phyloP scores from a whole-genome alignment of 352 stramenopile genomes.

The Plasmopara muralis region DNA sequence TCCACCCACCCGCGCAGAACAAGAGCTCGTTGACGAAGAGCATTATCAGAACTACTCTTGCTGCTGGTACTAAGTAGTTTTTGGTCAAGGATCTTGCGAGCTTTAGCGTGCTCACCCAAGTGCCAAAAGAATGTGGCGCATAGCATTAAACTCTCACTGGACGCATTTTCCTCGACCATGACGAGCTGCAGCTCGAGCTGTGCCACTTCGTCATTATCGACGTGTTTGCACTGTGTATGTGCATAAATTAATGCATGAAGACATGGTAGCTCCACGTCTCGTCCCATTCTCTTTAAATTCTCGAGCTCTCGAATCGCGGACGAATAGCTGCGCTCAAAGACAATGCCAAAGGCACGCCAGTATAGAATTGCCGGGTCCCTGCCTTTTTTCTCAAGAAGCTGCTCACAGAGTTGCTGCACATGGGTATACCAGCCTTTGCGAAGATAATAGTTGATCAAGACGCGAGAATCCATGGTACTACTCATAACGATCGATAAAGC shows the following conservation, averaged over 20 bases:
- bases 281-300: conserved; percentile 59
- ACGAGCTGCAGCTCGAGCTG: conserved; percentile 73
- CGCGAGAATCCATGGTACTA: conserved; percentile 41
- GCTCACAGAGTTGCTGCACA: conserved; percentile 74
- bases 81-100: conserved; percentile 65
- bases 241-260: conserved; percentile 74
- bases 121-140: conserved; percentile 81
- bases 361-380: conserved; percentile 77
- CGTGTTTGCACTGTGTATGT: conserved; percentile 67
- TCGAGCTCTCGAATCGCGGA: conserved; percentile 84
- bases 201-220: conserved; percentile 73
- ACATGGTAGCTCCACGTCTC: conserved; percentile 73
- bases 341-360: conserved; percentile 81
- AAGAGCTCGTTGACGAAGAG: conserved; percentile 38
- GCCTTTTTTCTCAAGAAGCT: conserved; percentile 72
- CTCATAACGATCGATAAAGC: neutral
- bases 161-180: conserved; percentile 69
- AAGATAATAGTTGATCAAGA: conserved; percentile 85
- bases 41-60: conserved; percentile 18
- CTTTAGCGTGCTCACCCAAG: conserved; percentile 50
- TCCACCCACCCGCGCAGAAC: conserved; percentile 74
- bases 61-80: conserved; percentile 22
- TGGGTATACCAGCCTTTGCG: conserved; percentile 85
- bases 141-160: conserved; percentile 45
- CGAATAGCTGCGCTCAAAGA: conserved; percentile 66